phyloP scores from a whole-genome alignment of 73 alveolate genomes.

The Tetrahymena borealis region DNA sequence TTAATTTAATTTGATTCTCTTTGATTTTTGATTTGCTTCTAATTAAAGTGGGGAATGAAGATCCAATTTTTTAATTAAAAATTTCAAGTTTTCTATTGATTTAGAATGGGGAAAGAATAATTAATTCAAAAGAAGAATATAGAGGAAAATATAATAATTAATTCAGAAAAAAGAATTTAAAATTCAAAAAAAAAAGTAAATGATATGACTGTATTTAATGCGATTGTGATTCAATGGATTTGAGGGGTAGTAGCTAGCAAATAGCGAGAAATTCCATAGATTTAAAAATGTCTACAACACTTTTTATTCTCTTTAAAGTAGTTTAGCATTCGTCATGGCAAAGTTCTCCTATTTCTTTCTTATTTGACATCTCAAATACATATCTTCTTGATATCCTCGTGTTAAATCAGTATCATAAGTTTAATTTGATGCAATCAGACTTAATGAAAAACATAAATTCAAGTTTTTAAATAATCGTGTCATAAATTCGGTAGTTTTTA shows the following conservation, averaged over 20 bases:
- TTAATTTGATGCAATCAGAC: not conserved
- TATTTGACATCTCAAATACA: not conserved
- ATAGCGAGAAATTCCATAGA: not conserved
- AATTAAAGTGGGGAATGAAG: too few relatives aligned
- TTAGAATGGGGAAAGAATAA: not conserved
- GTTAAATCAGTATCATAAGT: not conserved
- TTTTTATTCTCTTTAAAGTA: not conserved
- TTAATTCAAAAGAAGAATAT: not conserved
- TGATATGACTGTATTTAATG: not conserved
- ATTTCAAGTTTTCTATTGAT: not conserved
- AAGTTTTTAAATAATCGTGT: not conserved
- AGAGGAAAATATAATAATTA: not conserved
- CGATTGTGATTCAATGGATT: conserved; percentile 3
- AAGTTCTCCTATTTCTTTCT: not conserved
- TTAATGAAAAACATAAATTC: not conserved
- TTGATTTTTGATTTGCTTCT: too few relatives aligned
- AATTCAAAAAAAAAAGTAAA: not conserved
- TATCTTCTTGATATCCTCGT: conserved; percentile 1
- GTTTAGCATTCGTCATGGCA: not conserved
- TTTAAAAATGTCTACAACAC: not conserved
- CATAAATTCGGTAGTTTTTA: not conserved
- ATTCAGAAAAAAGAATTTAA: not conserved
- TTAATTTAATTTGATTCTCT: too few relatives aligned
- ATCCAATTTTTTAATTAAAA: too few relatives aligned
- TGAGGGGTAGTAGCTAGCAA: not conserved